A percentile compares a stretch with the other conserved stretches of the same genome.
Conservation (phyloP, 768 basidiomycete species). For the Coprinellus micaceus region DNA sequence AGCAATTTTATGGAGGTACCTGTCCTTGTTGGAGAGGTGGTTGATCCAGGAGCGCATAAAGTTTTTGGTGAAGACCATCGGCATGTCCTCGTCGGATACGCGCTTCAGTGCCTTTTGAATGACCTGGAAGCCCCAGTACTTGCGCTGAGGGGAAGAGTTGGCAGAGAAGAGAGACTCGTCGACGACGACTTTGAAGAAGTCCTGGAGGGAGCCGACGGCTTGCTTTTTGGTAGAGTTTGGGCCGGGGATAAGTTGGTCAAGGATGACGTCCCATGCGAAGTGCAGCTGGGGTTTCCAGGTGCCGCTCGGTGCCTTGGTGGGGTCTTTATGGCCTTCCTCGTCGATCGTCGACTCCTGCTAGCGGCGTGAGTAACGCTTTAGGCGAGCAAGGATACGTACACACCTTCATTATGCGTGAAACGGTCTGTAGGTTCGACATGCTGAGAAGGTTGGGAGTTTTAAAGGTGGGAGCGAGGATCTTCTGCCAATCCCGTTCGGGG, state of each 20-base stretch:
- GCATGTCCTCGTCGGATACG: slow-evolving; percentile 60
- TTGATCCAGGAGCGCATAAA: slow-evolving; percentile 98
- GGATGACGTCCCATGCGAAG: slow-evolving; percentile 83
- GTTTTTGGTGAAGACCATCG: slow-evolving; percentile 89
- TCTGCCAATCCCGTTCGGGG: slow-evolving; percentile 66
- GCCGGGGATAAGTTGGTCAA: slow-evolving; percentile 67
- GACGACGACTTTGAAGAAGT: slow-evolving; percentile 88
- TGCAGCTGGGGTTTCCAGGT: slow-evolving; percentile 90
- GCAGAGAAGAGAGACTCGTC: slow-evolving; percentile 88
- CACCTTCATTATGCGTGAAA: slow-evolving; percentile 83
- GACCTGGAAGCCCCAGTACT: slow-evolving; percentile 95
- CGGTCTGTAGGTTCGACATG: slow-evolving; percentile 61
- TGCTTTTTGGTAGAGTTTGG: slow-evolving; percentile 30
- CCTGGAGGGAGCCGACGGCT: slow-evolving; percentile 68
- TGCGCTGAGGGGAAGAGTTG: slow-evolving; percentile 80
- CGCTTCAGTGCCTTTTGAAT: slow-evolving; percentile 77
- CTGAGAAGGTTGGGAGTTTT: slow-evolving; percentile 68
- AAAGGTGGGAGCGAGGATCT: slow-evolving; percentile 66
- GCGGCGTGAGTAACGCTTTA: slow-evolving; percentile 24
- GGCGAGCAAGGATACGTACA: slow-evolving; percentile 14
- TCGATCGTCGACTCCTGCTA: slow-evolving; percentile 59
- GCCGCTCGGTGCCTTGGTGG: slow-evolving; percentile 46
- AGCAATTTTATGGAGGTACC: slow-evolving; percentile 87
- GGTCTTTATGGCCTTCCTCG: slow-evolving; percentile 48
- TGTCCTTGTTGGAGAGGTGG: slow-evolving; percentile 83